These are phyloP conservation scores for Pestalotiopsis sp. DNA, from an alignment of 2,329 filamentous ascomycete species.

Conservation along the genomic window DNA sequence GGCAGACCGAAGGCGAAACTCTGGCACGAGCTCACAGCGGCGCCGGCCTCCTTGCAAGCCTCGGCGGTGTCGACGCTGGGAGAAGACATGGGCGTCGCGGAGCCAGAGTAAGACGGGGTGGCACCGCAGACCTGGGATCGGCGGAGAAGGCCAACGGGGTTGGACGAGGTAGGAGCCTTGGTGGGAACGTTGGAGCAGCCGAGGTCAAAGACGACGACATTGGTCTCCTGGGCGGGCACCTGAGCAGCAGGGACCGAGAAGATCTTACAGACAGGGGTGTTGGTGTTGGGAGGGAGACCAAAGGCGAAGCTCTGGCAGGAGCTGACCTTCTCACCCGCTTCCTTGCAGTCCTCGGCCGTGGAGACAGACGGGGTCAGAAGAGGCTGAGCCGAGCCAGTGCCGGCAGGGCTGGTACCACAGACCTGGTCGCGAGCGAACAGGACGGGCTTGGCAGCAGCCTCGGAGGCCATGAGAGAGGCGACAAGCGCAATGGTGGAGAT, in stretches of 20 bases:
- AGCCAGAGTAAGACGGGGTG: background rate
- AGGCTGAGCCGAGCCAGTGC: background rate
- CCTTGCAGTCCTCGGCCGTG: constrained; percentile 12
- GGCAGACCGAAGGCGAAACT: constrained; percentile 13
- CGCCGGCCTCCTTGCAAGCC: constrained; percentile 11
- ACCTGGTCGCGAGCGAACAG: background rate
- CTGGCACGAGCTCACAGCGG: constrained; percentile 12
- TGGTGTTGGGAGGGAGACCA: constrained; percentile 10
- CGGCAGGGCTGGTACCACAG: constrained; percentile 7
- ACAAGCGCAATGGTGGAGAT: constrained; percentile 11
- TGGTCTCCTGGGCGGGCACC: constrained; percentile 14
- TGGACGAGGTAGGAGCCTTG: constrained; percentile 8
- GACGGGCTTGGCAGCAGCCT: background rate
- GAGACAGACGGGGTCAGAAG: background rate
- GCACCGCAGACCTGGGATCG: constrained; percentile 5
- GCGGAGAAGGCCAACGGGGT: background rate
- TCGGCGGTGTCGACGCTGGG: constrained; percentile 6
- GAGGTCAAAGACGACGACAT: constrained; percentile 15
- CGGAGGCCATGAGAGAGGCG: constrained; percentile 8
- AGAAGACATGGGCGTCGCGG: background rate
- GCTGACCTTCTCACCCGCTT: constrained; percentile 2
- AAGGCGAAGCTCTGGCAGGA: constrained; percentile 15
- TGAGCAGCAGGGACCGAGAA: constrained; percentile 13
- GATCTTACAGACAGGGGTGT: constrained; percentile 13
- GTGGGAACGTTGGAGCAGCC: constrained; percentile 14